phyloP scores from a whole-genome alignment of 129 eudicot genomes.

The Pittosporum tobira region DNA sequence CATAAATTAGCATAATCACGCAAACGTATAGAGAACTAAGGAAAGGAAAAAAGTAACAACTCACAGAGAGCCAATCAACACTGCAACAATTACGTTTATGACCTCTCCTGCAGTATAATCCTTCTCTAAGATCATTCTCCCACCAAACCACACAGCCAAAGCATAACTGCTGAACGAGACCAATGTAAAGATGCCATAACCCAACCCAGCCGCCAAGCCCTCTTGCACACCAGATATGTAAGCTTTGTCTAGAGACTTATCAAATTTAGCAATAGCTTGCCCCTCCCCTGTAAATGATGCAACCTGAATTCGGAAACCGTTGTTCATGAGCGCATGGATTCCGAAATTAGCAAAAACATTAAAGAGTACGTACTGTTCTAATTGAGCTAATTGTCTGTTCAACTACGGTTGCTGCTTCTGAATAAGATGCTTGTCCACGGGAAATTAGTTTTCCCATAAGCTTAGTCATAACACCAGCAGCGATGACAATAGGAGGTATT shows the following conservation, averaged over 20 bases:
- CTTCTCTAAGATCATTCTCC: slow-evolving; percentile 20
- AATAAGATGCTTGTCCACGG: slow-evolving; percentile 17
- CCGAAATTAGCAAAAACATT: background rate
- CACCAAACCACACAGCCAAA: slow-evolving; percentile 44
- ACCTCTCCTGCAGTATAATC: slow-evolving; percentile 26
- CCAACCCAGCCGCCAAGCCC: slow-evolving; percentile 32
- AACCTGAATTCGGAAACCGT: slow-evolving; percentile 19
- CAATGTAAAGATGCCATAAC: slow-evolving; percentile 22
- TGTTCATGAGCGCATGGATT: background rate
- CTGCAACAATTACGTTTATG: slow-evolving; percentile 32
- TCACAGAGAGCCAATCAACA: slow-evolving; percentile 36
- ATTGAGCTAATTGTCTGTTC: slow-evolving; percentile 26
- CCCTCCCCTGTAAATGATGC: slow-evolving; percentile 51
- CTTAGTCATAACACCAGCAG: slow-evolving; percentile 15
- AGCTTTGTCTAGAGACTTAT: slow-evolving; percentile 23
- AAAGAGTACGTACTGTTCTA: slow-evolving; percentile 22
- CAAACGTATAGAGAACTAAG: background rate
- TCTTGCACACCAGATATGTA: slow-evolving; percentile 28
- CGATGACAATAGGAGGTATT: slow-evolving; percentile 13
- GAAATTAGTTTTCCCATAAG: slow-evolving; percentile 7
- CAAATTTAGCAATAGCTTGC: slow-evolving; percentile 23
- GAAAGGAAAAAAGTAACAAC: slow-evolving; percentile 4
- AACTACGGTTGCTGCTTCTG: slow-evolving; percentile 20
- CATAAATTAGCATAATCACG: background rate
- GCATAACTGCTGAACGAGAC: slow-evolving; percentile 27